Conservation (phyloP, 208 protist genomes). For the Borovskyia barvae region DNA sequence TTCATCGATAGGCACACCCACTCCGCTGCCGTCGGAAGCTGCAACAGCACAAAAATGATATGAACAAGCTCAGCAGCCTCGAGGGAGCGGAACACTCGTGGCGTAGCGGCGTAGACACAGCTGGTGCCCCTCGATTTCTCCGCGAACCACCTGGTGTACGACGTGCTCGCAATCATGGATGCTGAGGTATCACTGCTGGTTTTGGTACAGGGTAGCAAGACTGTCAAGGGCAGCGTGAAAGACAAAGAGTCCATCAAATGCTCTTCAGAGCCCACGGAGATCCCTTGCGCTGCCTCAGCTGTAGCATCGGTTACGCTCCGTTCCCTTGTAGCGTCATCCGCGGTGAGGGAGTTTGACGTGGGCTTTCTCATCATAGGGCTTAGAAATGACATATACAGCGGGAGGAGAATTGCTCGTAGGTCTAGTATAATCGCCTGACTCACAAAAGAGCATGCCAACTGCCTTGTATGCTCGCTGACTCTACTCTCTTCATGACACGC, state of each 20-base stretch:
- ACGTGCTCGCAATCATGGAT: too few relatives aligned
- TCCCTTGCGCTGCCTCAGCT: too few relatives aligned
- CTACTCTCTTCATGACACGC: not conserved
- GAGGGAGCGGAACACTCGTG: slow-evolving; percentile 14
- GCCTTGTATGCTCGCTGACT: slow-evolving; percentile 8
- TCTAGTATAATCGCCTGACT: slow-evolving; percentile 13
- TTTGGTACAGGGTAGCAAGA: slow-evolving; percentile 8
- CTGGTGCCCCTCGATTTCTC: not conserved
- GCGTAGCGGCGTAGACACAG: not conserved
- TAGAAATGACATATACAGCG: slow-evolving; percentile 26
- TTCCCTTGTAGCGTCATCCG: too few relatives aligned
- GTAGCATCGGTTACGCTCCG: too few relatives aligned
- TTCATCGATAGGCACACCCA: slow-evolving; percentile 22
- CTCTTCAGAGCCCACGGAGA: too few relatives aligned
- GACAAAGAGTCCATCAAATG: not conserved
- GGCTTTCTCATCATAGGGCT: slow-evolving; percentile 20
- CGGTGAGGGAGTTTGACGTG: too few relatives aligned
- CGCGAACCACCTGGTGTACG: too few relatives aligned
- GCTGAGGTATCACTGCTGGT: not conserved
- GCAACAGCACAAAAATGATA: slow-evolving; percentile 18
- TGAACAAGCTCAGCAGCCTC: slow-evolving; percentile 28
- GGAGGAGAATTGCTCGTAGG: slow-evolving; percentile 13
- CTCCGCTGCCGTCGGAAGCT: slow-evolving; percentile 15
- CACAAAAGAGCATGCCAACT: slow-evolving; percentile 18
- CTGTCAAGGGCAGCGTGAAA: slow-evolving; percentile 7